These are phyloP conservation scores for Chlamydomonas applanata DNA, from an alignment of 139 green algal species.

Conservation along the genomic window DNA sequence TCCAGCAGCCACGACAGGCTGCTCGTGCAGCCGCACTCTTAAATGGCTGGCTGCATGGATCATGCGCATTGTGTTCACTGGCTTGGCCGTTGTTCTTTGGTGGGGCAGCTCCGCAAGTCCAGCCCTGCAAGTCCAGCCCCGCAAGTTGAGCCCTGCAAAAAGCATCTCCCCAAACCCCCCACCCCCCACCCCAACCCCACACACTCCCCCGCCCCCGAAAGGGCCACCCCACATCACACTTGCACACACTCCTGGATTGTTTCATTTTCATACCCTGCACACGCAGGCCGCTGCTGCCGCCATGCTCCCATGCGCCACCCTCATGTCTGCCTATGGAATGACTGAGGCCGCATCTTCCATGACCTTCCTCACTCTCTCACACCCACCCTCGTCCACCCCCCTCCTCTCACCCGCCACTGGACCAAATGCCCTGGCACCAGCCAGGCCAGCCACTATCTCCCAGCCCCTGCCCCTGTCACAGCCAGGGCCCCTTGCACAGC, in stretches of 20 bases:
- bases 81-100: no score
- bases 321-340: slow-evolving; percentile 86
- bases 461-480: not conserved
- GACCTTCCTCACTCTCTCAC: slow-evolving; percentile 60
- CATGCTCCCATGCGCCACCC: slow-evolving; percentile 55
- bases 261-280: not conserved
- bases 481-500: no score
- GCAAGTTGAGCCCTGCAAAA: no score
- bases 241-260: no score
- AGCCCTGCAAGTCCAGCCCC: no score
- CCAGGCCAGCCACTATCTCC: not conserved
- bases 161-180: no score
- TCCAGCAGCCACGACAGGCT: no score
- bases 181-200: not conserved
- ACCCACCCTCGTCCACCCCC: slow-evolving; percentile 1
- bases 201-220: not conserved
- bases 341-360: slow-evolving; percentile 83
- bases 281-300: slow-evolving; percentile 1
- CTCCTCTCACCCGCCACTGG: not conserved
- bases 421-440: not conserved
- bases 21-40: no score
- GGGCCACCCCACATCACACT: not conserved
- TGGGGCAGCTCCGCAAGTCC: no score
- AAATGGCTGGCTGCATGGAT: no score
- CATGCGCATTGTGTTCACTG: no score